Evolutionary conservation across 2,329 filamentous ascomycete species (phyloP).

Genomic region (Drechslera avenae): DNA sequence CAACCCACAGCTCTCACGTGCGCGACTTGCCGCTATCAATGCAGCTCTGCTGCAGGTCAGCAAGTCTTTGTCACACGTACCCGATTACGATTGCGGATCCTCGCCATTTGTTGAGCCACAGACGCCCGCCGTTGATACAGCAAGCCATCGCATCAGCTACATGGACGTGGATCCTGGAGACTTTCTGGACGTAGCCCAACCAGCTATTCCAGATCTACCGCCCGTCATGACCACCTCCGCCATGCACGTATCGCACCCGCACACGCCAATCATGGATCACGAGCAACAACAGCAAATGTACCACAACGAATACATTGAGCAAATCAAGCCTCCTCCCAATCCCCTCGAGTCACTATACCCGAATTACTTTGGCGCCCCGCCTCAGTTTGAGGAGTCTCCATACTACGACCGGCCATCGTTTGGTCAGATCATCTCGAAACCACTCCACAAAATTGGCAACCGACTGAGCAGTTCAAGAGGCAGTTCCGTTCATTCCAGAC

Average conservation of each 20-base stretch:
- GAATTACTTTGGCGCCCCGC: conserved; percentile 44
- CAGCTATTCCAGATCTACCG: conserved; percentile 35
- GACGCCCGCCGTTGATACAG: conserved; percentile 31
- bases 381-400: conserved; percentile 43
- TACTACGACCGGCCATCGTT: conserved; percentile 45
- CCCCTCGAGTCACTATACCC: conserved; percentile 42
- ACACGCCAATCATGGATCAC: conserved; percentile 27
- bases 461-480: conserved; percentile 33
- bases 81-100: conserved; percentile 32
- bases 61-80: conserved; percentile 19
- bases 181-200: conserved; percentile 37
- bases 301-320: conserved; percentile 34
- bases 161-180: conserved; percentile 46
- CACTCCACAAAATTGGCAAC: conserved; percentile 41
- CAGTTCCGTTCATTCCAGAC: conserved; percentile 28
- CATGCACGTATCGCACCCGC: conserved; percentile 26
- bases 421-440: conserved; percentile 43
- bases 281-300: conserved; percentile 27
- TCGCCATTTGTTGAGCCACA: conserved; percentile 33
- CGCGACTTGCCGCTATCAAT: conserved; percentile 40
- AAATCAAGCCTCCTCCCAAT: conserved; percentile 34
- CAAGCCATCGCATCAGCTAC: conserved; percentile 43
- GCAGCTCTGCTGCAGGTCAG: conserved; percentile 38
- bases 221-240: conserved; percentile 25
- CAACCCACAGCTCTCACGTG: conserved; percentile 31